phyloP scores from a whole-genome alignment of 2,329 filamentous ascomycete genomes.

The Arthrobotrys sinensis region DNA sequence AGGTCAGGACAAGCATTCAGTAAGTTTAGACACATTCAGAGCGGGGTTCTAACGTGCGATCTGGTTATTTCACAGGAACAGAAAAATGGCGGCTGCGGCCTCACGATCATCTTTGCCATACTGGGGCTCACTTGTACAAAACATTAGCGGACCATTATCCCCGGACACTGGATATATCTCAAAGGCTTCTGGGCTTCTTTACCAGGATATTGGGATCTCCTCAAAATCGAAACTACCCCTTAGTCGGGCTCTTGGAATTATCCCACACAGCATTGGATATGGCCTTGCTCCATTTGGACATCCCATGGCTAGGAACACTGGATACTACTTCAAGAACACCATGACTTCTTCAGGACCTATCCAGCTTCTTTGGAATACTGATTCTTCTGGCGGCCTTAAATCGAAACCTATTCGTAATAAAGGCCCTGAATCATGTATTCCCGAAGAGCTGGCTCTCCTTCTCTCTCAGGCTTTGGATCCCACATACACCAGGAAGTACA shows the following conservation, averaged over 20 bases:
- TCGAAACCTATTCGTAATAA: neutral
- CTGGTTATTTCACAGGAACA: constrained; percentile 13
- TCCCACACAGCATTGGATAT: neutral
- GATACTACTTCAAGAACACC: neutral
- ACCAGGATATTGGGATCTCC: neutral
- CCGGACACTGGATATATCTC: neutral
- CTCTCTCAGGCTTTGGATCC: neutral
- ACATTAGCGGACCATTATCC: neutral
- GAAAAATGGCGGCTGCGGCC: neutral
- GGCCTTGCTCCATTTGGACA: neutral
- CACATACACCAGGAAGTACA: neutral
- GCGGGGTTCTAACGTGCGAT: neutral
- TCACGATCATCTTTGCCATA: neutral
- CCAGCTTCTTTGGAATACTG: neutral
- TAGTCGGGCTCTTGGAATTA: neutral
- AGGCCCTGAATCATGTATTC: neutral
- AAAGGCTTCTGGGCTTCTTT: neutral
- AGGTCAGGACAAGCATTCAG: constrained; percentile 23
- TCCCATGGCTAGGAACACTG: neutral
- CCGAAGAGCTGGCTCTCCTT: neutral
- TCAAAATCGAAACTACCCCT: neutral
- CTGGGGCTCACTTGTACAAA: neutral
- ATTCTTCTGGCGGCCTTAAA: neutral
- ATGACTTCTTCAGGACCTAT: neutral
- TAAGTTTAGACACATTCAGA: constrained; percentile 1